Conservation (phyloP, 208 protist species). For the Porcisia hertigi region DNA sequence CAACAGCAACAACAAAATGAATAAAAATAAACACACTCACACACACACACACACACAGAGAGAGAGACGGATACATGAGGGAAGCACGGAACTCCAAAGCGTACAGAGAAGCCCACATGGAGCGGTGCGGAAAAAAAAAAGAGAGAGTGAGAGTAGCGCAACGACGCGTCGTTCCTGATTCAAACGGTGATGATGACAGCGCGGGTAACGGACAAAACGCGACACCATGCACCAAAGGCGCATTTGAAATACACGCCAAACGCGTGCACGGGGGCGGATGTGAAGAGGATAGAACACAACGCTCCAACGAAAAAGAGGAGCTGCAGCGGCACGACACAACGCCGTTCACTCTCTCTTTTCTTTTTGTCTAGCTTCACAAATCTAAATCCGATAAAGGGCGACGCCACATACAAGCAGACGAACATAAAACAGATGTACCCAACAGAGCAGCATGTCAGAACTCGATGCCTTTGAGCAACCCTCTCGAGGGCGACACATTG, state of each 20-base stretch:
- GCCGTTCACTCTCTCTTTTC: neutral
- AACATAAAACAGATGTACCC: neutral
- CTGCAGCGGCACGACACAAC: neutral
- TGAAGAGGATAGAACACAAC: neutral
- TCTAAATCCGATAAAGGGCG: neutral
- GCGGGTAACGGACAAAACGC: neutral
- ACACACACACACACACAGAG: neutral
- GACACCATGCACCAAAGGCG: too few species aligned
- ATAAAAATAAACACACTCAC: neutral
- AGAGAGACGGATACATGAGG: neutral
- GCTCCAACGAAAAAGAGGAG: neutral
- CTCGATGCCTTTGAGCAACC: slow-evolving; percentile 10
- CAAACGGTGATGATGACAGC: neutral
- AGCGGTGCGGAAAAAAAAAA: neutral
- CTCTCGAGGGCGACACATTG: slow-evolving; percentile 22
- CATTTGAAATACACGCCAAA: neutral
- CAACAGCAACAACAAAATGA: neutral
- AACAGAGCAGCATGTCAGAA: neutral
- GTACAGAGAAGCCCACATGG: neutral
- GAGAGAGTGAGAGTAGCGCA: neutral
- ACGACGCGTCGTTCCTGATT: neutral
- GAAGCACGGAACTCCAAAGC: too few species aligned
- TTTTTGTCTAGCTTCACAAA: neutral
- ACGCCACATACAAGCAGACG: neutral
- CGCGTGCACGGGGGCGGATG: neutral